Evolutionary conservation across 108 stramenopile genomes (phyloP).

Genomic region (Cyclostephanos tholiformis): DNA sequence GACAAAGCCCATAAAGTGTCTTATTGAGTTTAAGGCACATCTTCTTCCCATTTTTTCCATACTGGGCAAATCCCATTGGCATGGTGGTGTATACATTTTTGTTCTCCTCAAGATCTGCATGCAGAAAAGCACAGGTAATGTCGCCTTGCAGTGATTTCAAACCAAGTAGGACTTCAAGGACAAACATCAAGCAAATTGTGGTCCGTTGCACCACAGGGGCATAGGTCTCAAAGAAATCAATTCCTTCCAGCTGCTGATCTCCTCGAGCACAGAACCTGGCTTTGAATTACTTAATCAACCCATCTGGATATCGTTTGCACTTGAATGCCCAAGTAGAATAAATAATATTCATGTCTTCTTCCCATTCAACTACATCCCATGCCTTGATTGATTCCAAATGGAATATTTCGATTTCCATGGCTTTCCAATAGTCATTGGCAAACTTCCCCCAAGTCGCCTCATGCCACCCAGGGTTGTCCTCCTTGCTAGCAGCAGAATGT

Average conservation of each 20-base stretch:
- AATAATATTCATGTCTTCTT: too few species aligned
- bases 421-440: too few species aligned
- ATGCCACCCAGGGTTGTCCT: too few species aligned
- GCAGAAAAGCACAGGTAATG: constrained; percentile 46
- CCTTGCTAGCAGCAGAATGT: too few species aligned
- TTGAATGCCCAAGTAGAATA: constrained; percentile 35
- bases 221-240: constrained; percentile 58
- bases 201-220: constrained; percentile 58
- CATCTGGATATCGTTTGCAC: constrained; percentile 38
- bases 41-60: too few species aligned
- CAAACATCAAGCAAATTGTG: constrained; percentile 39
- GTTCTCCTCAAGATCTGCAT: constrained; percentile 35
- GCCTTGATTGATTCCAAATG: too few species aligned
- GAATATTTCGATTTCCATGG: too few species aligned
- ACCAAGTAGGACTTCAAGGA: constrained; percentile 23
- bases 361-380: too few species aligned
- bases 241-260: constrained; percentile 54
- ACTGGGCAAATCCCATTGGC: too few species aligned
- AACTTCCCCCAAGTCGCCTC: too few species aligned
- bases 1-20: too few species aligned
- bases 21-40: too few species aligned
- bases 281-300: constrained; percentile 53
- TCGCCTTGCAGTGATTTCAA: constrained; percentile 51
- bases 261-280: constrained; percentile 62
- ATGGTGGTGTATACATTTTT: neutral